A percentile compares a stretch with the other conserved stretches of the same genome.
Conservation (phyloP, 306 rosid species). For the Acmispon strigosus region DNA sequence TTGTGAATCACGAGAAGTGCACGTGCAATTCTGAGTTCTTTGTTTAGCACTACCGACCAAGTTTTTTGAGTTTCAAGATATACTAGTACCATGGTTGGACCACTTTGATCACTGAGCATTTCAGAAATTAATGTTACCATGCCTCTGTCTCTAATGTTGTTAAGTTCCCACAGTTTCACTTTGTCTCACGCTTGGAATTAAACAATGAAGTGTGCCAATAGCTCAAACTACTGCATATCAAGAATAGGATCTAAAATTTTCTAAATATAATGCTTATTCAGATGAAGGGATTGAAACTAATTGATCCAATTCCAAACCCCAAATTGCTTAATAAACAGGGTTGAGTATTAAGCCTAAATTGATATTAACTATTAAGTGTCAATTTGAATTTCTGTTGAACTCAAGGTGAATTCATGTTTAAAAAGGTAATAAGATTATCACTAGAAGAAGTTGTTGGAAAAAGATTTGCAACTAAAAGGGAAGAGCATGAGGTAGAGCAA, state of each 20-base stretch:
- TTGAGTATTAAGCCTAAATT: neutral
- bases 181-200: neutral
- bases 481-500: conserved; percentile 64
- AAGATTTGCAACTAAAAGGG: conserved; percentile 41
- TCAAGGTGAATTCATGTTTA: no score
- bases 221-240: neutral
- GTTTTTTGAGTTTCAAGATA: conserved; percentile 18
- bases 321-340: neutral
- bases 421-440: conserved; percentile 1
- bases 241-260: neutral
- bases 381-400: no score
- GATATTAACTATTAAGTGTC: no score
- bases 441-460: conserved; percentile 23
- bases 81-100: conserved; percentile 25
- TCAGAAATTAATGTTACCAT: conserved; percentile 27
- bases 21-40: conserved; percentile 83
- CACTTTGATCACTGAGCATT: conserved; percentile 41
- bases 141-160: conserved; percentile 23
- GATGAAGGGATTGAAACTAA: neutral
- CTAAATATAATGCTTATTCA: neutral
- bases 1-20: conserved; percentile 85
- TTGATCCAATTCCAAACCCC: neutral
- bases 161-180: conserved; percentile 32
- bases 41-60: conserved; percentile 42
- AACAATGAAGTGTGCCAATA: neutral